Conservation (phyloP, 2,329 filamentous ascomycete species). For the Dendrostoma leiphaemia region DNA sequence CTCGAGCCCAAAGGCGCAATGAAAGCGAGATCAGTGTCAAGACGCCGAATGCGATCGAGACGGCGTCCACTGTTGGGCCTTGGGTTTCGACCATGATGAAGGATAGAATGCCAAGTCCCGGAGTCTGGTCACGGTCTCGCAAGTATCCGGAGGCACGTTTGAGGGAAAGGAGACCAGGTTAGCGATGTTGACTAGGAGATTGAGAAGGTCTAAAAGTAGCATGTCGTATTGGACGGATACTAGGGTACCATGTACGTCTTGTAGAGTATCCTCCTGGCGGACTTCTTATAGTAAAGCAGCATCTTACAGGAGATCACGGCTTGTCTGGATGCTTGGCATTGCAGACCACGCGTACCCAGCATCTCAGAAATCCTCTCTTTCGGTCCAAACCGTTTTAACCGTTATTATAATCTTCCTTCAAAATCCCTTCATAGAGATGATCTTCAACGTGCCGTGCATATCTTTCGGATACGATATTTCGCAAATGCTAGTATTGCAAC, state of each 20-base stretch:
- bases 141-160: too few species aligned
- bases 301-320: neutral
- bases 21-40: slow-evolving; percentile 4
- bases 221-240: too few species aligned
- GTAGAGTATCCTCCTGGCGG: neutral
- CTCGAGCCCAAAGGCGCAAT: neutral
- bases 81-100: slow-evolving; percentile 4
- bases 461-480: neutral
- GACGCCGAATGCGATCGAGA: slow-evolving; percentile 10
- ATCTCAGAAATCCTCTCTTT: neutral
- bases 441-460: neutral
- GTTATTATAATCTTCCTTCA: neutral
- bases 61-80: slow-evolving; percentile 5
- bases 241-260: too few species aligned
- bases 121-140: too few species aligned
- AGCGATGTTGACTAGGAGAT: too few species aligned
- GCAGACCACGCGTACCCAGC: too few species aligned
- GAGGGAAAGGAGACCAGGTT: too few species aligned
- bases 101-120: neutral
- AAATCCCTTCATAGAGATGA: neutral
- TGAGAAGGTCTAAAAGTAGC: too few species aligned
- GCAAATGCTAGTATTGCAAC: neutral
- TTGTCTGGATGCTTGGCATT: neutral
- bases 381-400: neutral
- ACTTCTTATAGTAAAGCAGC: neutral